phyloP scores from a whole-genome alignment of 352 stramenopile species.

The Phytophthora sojae region DNA sequence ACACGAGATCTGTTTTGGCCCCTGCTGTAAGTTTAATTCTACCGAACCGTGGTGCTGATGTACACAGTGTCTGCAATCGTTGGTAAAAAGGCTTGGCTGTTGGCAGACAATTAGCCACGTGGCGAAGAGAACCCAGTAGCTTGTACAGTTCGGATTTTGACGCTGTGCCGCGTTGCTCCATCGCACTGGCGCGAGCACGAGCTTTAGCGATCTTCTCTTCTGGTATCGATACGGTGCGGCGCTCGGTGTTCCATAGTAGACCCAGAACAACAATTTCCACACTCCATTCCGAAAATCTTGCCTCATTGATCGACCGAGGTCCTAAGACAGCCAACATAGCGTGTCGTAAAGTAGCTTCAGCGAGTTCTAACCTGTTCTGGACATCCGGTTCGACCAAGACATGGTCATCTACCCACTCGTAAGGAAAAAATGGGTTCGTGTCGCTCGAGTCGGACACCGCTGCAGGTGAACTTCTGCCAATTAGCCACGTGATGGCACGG shows the following conservation, averaged over 20 bases:
- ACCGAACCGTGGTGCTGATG: not conserved
- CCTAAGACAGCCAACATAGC: too few relatives aligned
- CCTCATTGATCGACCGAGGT: conserved; percentile 43
- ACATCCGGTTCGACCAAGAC: conserved; percentile 29
- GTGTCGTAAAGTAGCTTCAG: conserved; percentile 22
- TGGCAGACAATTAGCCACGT: conserved; percentile 28
- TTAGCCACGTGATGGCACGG: too few relatives aligned
- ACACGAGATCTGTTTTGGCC: too few relatives aligned
- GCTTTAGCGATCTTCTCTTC: conserved; percentile 29
- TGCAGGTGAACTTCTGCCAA: too few relatives aligned
- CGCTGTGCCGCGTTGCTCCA: not conserved
- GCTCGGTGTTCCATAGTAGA: conserved; percentile 21
- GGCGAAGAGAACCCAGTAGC: conserved; percentile 32
- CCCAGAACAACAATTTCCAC: conserved; percentile 17
- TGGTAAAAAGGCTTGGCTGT: conserved; percentile 34
- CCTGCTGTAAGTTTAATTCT: too few relatives aligned
- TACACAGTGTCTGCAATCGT: conserved; percentile 11
- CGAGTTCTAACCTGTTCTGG: conserved; percentile 5
- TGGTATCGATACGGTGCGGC: conserved; percentile 27
- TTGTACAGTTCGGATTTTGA: conserved; percentile 21
- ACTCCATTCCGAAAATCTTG: conserved; percentile 30
- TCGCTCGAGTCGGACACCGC: too few relatives aligned
- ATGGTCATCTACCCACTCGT: too few relatives aligned
- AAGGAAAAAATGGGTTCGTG: too few relatives aligned
- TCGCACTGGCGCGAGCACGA: not conserved